A percentile compares a stretch with the other conserved stretches of the same genome.
Conservation (phyloP, 2,329 filamentous ascomycete species). For the Exophiala dermatitidis region DNA sequence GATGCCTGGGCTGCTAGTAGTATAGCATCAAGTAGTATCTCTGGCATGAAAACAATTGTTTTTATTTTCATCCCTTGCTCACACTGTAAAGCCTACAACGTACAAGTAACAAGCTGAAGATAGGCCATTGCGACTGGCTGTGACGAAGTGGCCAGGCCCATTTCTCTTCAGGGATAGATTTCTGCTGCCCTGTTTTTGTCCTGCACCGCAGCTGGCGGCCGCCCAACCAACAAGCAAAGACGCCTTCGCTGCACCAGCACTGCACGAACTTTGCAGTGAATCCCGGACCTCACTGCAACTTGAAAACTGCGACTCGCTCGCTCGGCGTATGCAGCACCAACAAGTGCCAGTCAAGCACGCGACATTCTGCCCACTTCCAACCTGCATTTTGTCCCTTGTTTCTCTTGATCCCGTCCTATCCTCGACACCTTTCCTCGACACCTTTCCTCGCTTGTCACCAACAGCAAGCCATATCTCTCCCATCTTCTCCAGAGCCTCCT, state of each 20-base stretch:
- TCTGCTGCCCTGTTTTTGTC: neutral
- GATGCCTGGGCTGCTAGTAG: no score
- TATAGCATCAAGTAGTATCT: neutral
- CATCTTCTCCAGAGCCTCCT: conserved; percentile 1
- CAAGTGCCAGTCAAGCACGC: no score
- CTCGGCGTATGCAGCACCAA: no score
- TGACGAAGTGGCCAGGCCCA: neutral
- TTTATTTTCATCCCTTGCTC: neutral
- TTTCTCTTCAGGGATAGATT: neutral
- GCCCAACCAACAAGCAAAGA: neutral
- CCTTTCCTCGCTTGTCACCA: conserved; percentile 2
- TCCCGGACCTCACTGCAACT: no score
- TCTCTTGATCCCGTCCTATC: neutral
- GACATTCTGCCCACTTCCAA: neutral
- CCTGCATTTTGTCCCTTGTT: neutral
- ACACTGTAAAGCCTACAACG: neutral
- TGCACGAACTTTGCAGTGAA: no score
- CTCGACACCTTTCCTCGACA: neutral
- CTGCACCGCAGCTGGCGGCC: conserved; percentile 5
- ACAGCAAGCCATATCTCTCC: neutral
- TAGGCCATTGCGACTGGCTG: neutral
- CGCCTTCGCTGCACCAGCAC: neutral
- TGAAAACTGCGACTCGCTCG: no score
- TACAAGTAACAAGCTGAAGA: neutral
- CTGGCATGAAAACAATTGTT: neutral